Evolutionary conservation across 176 grass and related monocot species (phyloP), one percentile per base, ranked within the genome.

Genomic region (Raddia distichophylla): DNA sequence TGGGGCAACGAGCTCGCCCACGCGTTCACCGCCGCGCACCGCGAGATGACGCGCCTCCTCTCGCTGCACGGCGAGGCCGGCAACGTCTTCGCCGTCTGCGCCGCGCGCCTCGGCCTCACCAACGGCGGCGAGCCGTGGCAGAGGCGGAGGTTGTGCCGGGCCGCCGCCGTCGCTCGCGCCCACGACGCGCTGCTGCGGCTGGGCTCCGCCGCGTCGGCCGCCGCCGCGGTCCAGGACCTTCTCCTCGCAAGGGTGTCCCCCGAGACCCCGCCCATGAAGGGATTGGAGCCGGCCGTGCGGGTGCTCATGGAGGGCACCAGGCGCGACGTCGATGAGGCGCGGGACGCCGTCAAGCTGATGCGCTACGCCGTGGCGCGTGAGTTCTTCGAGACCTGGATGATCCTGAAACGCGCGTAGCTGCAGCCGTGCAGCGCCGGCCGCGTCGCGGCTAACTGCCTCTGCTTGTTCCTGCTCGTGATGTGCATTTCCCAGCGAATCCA

Each of bases 31-130:
- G 27, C 18, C n/a, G 64, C 65, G 48, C 75, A 77, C 57, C 7
- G 85, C 10, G 85, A 87, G 85, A 87, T 87, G 73, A 71, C 85
- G 73, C 73, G 65, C 48, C 73, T 87, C 56, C 0, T 82, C 65
- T 33, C 73, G 65, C 79, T 87, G 37, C 85, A 87, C 85, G 20
- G 35, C 5, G 73, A 64, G 85, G 79, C 65, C 56, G 72, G 73
- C 35, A 79, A 20, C 79, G 65, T 87, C 65, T 68, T 87, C 64
- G 42, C 10, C 73, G 1, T 9, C 73, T 87, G 73, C 65, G 64
- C 67, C 73, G 20, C 33, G 65, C 37, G 37, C 79, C 79, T 82
- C 46, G 78, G 70, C 34, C 20, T 82, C 79, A 71, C 18, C 0
- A 63, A 10, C 18, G 70, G 35, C 56, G 49, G 46, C 15, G 58